phyloP scores from a whole-genome alignment of 2,329 filamentous ascomycete genomes.

The Sarocladium brachiariae region DNA sequence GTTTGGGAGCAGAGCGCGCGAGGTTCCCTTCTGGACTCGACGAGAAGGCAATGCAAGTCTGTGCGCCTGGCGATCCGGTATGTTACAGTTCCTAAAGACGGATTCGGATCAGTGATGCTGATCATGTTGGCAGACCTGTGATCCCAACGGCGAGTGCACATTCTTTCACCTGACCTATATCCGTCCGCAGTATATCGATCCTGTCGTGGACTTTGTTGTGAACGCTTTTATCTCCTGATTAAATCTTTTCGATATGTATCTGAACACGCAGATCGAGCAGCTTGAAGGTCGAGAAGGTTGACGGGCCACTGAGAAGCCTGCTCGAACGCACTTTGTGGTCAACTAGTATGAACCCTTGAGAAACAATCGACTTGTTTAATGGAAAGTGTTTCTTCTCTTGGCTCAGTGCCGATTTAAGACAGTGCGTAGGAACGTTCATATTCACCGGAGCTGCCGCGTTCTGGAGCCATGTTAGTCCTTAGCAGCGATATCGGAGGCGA shows the following conservation, averaged over 20 bases:
- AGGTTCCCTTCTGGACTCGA: constrained; percentile 7
- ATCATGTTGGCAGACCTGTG: constrained; percentile 6
- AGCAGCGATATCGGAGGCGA: no score
- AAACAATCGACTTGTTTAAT: no score
- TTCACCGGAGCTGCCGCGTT: no score
- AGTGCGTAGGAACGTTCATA: no score
- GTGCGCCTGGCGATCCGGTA: constrained; percentile 12
- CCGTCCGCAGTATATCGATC: constrained; percentile 11
- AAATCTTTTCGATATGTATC: no score
- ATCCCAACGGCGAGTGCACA: constrained; percentile 9
- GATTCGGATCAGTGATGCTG: not conserved
- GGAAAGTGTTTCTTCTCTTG: no score
- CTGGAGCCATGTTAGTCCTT: no score
- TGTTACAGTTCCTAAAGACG: constrained; percentile 1
- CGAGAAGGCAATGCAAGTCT: constrained; percentile 11
- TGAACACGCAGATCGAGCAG: no score
- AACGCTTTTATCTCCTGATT: not conserved
- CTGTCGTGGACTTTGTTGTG: constrained; percentile 9
- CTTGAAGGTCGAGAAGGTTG: not conserved
- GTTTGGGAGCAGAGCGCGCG: not conserved
- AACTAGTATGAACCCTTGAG: no score
- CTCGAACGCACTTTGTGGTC: not conserved
- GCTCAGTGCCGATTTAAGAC: no score
- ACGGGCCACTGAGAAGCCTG: not conserved
- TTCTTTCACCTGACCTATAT: constrained; percentile 12